A percentile compares a stretch with the other conserved stretches of the same genome.
phyloP scores from a whole-genome alignment of 768 basidiomycete species.

The Pulveroboletus sp. region DNA sequence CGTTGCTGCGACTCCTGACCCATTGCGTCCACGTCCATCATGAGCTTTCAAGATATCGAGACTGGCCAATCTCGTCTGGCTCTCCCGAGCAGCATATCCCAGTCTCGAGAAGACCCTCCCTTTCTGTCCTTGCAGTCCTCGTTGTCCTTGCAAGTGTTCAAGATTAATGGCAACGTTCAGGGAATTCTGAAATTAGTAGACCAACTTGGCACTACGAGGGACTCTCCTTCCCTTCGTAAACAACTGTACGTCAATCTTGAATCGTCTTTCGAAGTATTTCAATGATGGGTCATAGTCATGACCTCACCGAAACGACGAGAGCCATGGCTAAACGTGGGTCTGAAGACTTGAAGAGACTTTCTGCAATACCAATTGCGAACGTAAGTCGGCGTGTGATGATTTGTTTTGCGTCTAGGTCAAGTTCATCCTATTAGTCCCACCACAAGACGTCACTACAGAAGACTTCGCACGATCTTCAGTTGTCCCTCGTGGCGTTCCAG shows the following conservation, averaged over 20 bases:
- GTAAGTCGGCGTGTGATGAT: slow-evolving; percentile 35
- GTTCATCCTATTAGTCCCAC: slow-evolving; percentile 47
- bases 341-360: slow-evolving; percentile 87
- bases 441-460: slow-evolving; percentile 85
- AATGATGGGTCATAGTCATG: slow-evolving; percentile 55
- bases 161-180: slow-evolving; percentile 96
- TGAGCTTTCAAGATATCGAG: slow-evolving; percentile 53
- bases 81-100: slow-evolving; percentile 22
- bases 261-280: neutral
- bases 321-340: slow-evolving; percentile 93
- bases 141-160: slow-evolving; percentile 91
- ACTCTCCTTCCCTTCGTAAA: slow-evolving; percentile 75
- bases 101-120: slow-evolving; percentile 59
- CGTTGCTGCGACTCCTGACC: slow-evolving; percentile 2
- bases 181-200: slow-evolving; percentile 96
- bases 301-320: slow-evolving; percentile 90
- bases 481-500: slow-evolving; percentile 89
- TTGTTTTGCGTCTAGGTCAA: neutral
- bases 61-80: slow-evolving; percentile 35
- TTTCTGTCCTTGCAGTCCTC: slow-evolving; percentile 77
- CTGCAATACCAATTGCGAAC: slow-evolving; percentile 56
- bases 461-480: slow-evolving; percentile 87
- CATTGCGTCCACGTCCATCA: slow-evolving; percentile 11
- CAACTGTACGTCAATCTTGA: slow-evolving; percentile 58
- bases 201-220: slow-evolving; percentile 80